Evolutionary conservation across 306 rosid species (phyloP).

Genomic region (Cucurbita pepo): DNA sequence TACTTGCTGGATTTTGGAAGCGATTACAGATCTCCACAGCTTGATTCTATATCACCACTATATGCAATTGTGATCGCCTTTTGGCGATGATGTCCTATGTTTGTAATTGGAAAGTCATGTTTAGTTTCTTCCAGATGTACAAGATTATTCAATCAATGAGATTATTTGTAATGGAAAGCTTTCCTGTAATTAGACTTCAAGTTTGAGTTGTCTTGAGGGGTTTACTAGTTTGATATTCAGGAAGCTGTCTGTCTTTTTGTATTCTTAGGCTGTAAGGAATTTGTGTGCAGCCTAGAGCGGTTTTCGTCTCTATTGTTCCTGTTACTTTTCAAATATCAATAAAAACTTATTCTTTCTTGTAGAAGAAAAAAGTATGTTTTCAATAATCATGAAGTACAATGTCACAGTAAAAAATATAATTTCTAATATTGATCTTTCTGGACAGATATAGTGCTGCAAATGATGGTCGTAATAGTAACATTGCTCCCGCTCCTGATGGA

Average conservation of each 20-base stretch:
- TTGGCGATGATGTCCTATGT: not conserved
- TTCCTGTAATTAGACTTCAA: not conserved
- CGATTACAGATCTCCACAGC: not conserved
- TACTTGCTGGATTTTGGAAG: not conserved
- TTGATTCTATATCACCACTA: not conserved
- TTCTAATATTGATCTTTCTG: constrained; percentile 1
- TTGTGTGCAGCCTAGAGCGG: not conserved
- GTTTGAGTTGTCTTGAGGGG: not conserved
- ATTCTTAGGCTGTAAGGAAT: not conserved
- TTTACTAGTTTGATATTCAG: not conserved
- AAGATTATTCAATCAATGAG: not conserved
- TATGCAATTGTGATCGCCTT: not conserved
- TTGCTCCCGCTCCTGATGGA: constrained; percentile 47
- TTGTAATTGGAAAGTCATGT: not conserved
- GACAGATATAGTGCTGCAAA: constrained; percentile 58
- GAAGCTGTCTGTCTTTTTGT: not conserved
- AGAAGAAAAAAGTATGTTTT: not conserved
- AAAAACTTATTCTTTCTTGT: not conserved
- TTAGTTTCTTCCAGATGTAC: not conserved
- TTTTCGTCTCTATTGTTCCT: not conserved
- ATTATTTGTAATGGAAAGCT: not conserved
- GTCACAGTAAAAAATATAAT: not conserved
- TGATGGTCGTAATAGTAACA: constrained; percentile 20
- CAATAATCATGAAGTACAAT: not conserved
- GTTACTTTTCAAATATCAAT: not conserved